Percentiles rank a stretch among this genome's conserved stretches.
Evolutionary conservation across 2,329 filamentous ascomycete genomes (phyloP).

Genomic region (Botrytis porri): DNA sequence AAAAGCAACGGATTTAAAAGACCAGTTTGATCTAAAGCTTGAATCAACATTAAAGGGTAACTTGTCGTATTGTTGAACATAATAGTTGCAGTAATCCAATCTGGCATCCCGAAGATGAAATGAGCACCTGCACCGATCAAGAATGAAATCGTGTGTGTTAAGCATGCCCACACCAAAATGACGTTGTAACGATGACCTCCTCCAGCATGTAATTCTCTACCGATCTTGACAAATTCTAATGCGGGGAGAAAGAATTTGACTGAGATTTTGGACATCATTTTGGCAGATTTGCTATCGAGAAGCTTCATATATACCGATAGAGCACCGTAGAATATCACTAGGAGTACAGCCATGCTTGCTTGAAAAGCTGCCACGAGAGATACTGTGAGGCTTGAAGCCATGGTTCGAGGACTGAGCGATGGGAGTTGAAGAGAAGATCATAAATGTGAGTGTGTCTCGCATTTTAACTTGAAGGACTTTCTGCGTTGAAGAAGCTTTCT

Average conservation of each 20-base stretch:
- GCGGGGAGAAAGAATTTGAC: slow-evolving; percentile 49
- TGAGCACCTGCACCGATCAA: slow-evolving; percentile 42
- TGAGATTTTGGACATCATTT: slow-evolving; percentile 47
- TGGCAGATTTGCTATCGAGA: slow-evolving; percentile 40
- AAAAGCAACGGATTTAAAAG: slow-evolving; percentile 50
- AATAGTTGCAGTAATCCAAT: slow-evolving; percentile 46
- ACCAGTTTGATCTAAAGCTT: slow-evolving; percentile 44
- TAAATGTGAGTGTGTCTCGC: not conserved
- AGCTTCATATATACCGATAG: slow-evolving; percentile 43
- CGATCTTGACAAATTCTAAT: slow-evolving; percentile 47
- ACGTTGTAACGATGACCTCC: slow-evolving; percentile 42
- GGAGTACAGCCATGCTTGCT: slow-evolving; percentile 47
- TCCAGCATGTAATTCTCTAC: slow-evolving; percentile 42
- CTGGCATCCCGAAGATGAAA: slow-evolving; percentile 43
- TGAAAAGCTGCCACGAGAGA: slow-evolving; percentile 48
- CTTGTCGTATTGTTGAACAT: slow-evolving; percentile 51
- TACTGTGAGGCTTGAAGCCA: slow-evolving; percentile 34
- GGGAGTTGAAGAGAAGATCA: not conserved
- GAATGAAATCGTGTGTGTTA: slow-evolving; percentile 43
- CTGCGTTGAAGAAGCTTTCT: not conserved
- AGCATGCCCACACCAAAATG: slow-evolving; percentile 44
- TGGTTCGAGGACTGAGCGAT: not conserved
- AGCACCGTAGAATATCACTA: slow-evolving; percentile 47
- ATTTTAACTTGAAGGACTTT: not conserved
- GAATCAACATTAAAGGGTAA: slow-evolving; percentile 47